Percentiles rank a stretch among this genome's conserved stretches.
phyloP scores from a whole-genome alignment of 2,329 filamentous ascomycete genomes.

The Ophiocordyceps polyrhachis-furcata region DNA sequence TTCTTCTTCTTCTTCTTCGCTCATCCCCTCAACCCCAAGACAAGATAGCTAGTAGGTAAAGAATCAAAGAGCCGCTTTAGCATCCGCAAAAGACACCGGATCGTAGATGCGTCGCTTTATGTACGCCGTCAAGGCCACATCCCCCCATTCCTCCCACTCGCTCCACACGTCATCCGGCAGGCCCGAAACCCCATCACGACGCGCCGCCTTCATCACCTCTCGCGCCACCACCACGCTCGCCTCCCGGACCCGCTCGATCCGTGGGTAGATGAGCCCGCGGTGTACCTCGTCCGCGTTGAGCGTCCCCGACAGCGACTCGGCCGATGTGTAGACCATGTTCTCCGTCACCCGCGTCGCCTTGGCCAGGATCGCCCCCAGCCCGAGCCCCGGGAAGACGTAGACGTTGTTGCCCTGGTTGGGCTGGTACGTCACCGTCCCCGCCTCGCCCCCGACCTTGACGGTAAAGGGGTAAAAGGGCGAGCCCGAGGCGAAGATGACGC shows the following conservation, averaged over 20 bases:
- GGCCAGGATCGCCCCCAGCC: constrained; percentile 78
- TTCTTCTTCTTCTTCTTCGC: neutral
- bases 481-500: constrained; percentile 83
- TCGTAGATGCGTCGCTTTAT: constrained; percentile 45
- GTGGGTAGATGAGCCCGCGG: constrained; percentile 75
- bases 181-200: constrained; percentile 57
- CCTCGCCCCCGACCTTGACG: constrained; percentile 37
- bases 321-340: constrained; percentile 92
- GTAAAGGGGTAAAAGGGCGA: constrained; percentile 70
- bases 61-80: constrained; percentile 14
- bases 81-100: constrained; percentile 25
- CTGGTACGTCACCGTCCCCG: constrained; percentile 45
- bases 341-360: constrained; percentile 79
- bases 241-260: constrained; percentile 78
- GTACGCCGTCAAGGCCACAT: constrained; percentile 39
- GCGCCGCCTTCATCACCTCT: constrained; percentile 83
- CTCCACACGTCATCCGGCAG: constrained; percentile 51
- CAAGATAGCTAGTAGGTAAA: too few species aligned
- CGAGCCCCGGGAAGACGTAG: constrained; percentile 94
- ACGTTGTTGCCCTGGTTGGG: constrained; percentile 72
- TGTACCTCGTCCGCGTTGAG: constrained; percentile 68
- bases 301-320: constrained; percentile 58
- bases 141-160: constrained; percentile 55
- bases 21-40: too few species aligned
- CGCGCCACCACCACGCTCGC: constrained; percentile 73